Percentiles rank a stretch among this genome's conserved stretches.
phyloP scores from a whole-genome alignment of 202 grass and related monocot species.

The Carex arenaria region DNA sequence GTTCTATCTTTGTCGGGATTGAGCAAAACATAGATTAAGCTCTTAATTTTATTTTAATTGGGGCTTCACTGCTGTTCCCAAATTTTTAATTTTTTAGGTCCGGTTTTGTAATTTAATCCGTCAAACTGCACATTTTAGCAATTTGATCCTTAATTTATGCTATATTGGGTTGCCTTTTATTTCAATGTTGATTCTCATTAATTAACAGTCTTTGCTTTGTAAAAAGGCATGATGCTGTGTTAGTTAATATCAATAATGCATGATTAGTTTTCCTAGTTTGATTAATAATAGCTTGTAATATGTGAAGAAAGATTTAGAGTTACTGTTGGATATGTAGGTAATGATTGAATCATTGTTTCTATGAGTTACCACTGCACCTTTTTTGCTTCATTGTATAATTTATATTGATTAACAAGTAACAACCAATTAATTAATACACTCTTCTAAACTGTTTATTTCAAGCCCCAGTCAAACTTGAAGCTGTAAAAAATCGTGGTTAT shows the following conservation, averaged over 20 bases:
- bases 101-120: neutral
- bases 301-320: no score
- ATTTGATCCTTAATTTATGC: neutral
- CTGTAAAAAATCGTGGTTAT: neutral
- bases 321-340: neutral
- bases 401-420: neutral
- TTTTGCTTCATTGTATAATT: neutral
- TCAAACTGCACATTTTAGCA: no score
- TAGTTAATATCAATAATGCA: neutral
- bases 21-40: neutral
- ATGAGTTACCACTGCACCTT: neutral
- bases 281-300: neutral
- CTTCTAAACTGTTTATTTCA: neutral
- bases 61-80: neutral
- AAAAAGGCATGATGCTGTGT: no score
- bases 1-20: neutral
- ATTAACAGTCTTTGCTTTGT: no score
- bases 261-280: neutral
- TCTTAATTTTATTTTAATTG: neutral
- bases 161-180: neutral
- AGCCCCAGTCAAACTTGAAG: neutral
- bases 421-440: neutral
- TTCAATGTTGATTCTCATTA: no score
- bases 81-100: neutral
- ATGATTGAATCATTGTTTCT: neutral